Conservation (phyloP, 345 rosid species). For the Citrus mangshanensis region DNA sequence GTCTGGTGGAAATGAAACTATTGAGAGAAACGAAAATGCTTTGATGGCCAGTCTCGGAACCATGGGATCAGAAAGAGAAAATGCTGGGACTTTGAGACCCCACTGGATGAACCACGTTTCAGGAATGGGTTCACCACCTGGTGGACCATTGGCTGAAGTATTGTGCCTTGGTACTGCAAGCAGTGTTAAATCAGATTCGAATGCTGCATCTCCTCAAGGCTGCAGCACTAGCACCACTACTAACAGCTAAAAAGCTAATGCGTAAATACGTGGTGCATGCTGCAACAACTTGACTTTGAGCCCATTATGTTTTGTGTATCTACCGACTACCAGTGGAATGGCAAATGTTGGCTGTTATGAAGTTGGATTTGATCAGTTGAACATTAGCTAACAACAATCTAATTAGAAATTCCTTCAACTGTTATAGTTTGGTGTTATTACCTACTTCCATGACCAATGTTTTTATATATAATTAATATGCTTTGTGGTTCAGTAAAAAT, state of each 20-base stretch:
- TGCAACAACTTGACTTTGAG: background rate
- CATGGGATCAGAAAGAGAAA: slow-evolving; percentile 24
- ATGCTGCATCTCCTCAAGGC: slow-evolving; percentile 18
- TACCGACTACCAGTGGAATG: background rate
- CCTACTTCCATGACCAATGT: background rate
- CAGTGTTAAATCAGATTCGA: slow-evolving; percentile 21
- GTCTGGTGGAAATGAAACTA: slow-evolving; percentile 38
- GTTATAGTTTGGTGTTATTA: background rate
- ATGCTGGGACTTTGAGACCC: slow-evolving; percentile 19
- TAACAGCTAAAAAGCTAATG: slow-evolving; percentile 21
- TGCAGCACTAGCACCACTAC: slow-evolving; percentile 22
- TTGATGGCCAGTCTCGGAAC: slow-evolving; percentile 23
- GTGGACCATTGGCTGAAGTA: slow-evolving; percentile 61
- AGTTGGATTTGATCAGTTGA: background rate
- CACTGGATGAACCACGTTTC: slow-evolving; percentile 42
- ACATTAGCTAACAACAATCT: background rate
- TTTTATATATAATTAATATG: background rate
- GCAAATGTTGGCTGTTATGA: background rate
- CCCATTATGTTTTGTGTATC: background rate
- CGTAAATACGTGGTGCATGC: slow-evolving; percentile 3
- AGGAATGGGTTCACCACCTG: slow-evolving; percentile 45
- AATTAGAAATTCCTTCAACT: background rate
- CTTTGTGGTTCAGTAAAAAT: background rate
- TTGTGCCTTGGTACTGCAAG: slow-evolving; percentile 41
- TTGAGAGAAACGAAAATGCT: slow-evolving; percentile 30